Evolutionary conservation across 495 filamentous ascomycete species (phyloP), one percentile per base, ranked within the genome.

Genomic region (Aspergillus wentii): DNA sequence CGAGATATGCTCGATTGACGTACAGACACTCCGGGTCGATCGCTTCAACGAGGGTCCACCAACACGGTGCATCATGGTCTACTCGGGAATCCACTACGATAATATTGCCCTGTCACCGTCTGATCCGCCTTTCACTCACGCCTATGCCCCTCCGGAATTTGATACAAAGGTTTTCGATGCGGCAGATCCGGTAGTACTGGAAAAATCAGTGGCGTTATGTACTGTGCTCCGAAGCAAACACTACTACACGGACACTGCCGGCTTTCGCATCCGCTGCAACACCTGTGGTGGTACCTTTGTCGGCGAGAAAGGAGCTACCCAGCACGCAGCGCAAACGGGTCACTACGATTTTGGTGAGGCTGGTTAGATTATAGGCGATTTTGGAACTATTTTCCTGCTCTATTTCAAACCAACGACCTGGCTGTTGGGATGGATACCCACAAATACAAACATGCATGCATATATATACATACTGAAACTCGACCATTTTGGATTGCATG

Each of bases 1-100:
- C 27, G 89, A 98, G 59, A 90, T 98, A 47, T 83, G 79, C 58
- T 85, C 83, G 22, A 79, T 95, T 25, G 86, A 94, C 56, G 84
- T 88, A 14, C 78, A 83, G 40, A 77, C 78, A 17, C 52, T 79
- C 13, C 66, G 78, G 9, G 65, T 83, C 5, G 86, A 94, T 51
- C 72, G 74, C 14, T 94, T 94, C 56, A 95, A 95, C 45, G 87
- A 95, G 52, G 80, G 80, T 1, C 74, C 72, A 17, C 55, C 69
- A 1, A 76, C 70, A 14, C 68, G 89, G 19, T 88, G 87, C 59
- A 79, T 97, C 25, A 66, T 98, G 19, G 80, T 96, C 2, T 98
- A 96, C 59, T 90, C 85, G 0, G 89, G 88, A 0, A 91, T 97
- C 36, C 92, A 98, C 52, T 98, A 98, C 57, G 92, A 98, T 58